Evolutionary conservation across 441 rosid genomes (phyloP).

Genomic region (Adansonia rubrostipa): DNA sequence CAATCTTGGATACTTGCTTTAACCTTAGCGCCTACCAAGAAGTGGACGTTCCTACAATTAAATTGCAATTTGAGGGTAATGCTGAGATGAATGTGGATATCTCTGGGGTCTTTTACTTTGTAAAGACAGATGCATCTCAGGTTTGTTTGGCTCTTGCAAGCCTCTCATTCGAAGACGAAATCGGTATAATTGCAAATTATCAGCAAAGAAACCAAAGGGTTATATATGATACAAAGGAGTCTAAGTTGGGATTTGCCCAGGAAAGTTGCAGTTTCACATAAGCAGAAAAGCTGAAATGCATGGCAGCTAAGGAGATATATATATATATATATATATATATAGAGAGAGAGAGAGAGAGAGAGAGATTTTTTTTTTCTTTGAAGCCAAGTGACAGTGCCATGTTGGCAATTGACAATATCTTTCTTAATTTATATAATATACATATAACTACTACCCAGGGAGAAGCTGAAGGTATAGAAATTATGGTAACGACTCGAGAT

Average conservation of each 20-base stretch:
- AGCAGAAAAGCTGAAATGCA: not conserved
- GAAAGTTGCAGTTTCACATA: no score
- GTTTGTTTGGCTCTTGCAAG: constrained; percentile 18
- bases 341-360: no score
- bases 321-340: not conserved
- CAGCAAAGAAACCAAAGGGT: constrained; percentile 95
- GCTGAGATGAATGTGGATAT: constrained; percentile 42
- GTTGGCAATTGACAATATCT: constrained; percentile 17
- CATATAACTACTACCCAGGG: not conserved
- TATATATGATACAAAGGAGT: constrained; percentile 44
- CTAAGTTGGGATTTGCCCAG: no score
- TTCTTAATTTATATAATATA: constrained; percentile 4
- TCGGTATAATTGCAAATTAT: constrained; percentile 77
- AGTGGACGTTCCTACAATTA: not conserved
- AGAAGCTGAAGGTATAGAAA: constrained; percentile 4
- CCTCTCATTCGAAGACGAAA: constrained; percentile 56
- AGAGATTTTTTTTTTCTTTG: no score
- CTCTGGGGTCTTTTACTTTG: constrained; percentile 48
- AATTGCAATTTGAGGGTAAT: constrained; percentile 24
- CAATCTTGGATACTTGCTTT: not conserved
- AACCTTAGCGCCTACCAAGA: not conserved
- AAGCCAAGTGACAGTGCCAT: not conserved
- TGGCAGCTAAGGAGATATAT: not conserved
- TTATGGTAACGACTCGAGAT: not conserved
- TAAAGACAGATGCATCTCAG: no score